phyloP scores from a whole-genome alignment of 2,329 filamentous ascomycete genomes.

The Penicillium janthinellum region DNA sequence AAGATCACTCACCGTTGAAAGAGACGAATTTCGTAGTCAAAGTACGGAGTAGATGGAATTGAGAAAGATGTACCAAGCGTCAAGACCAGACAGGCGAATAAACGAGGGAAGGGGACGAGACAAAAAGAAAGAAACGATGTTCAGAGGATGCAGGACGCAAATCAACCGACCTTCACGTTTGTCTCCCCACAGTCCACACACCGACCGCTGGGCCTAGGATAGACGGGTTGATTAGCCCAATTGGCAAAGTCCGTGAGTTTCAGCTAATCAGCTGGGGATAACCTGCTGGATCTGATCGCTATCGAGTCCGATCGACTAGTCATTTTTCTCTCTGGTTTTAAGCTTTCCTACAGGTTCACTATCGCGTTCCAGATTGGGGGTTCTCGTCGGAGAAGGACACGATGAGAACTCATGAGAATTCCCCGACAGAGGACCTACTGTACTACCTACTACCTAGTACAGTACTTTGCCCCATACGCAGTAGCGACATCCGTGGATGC shows the following conservation, averaged over 20 bases:
- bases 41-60: not conserved
- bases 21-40: not conserved
- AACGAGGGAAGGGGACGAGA: not conserved
- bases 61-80: conserved; percentile 8
- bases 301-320: not conserved
- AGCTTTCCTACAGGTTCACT: not conserved
- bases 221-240: not conserved
- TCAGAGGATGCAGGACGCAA: conserved; percentile 5
- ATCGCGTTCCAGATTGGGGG: too few relatives aligned
- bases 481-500: too few relatives aligned
- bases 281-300: conserved; percentile 1
- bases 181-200: conserved; percentile 8
- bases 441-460: too few relatives aligned
- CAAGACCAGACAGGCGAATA: not conserved
- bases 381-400: too few relatives aligned
- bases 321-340: not conserved
- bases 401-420: too few relatives aligned
- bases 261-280: conserved; percentile 5
- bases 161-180: conserved; percentile 14
- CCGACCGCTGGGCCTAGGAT: conserved; percentile 5
- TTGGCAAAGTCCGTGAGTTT: conserved; percentile 8
- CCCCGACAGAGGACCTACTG: too few relatives aligned
- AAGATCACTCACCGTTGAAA: conserved; percentile 18
- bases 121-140: conserved; percentile 1
- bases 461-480: too few relatives aligned